Base-by-base conservation (phyloP, 768 basidiomycete genomes). In the Strobilomyces dryophilus region DNA sequence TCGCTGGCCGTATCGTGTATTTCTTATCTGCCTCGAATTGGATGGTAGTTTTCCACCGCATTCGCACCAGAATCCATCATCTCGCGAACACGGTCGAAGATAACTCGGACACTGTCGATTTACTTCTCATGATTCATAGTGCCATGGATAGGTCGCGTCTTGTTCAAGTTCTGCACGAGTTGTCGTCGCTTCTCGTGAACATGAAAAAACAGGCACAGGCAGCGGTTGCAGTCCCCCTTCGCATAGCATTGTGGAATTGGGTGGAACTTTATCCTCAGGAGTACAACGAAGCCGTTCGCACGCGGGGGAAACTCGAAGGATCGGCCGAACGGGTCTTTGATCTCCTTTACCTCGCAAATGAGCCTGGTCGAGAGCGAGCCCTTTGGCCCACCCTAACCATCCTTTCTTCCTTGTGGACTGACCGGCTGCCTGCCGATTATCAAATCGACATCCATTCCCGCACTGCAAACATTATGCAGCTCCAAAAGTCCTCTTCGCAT, bases 21-120 rank as follows among this genome's bases (percentile, higher is more conserved):
- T 86, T 87, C 64, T 78, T 98, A 17, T 93, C 93, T 2, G 86
- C 89, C 1, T 87, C 87, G 12, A 95, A 95, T 66, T 97, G 93
- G 92, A 66, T 71, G 47, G 80, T 89, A 8, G 86, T 95, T 15
- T 83, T 88, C 60, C 69, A 76, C 20, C 78, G 90, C 29, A 78
- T 95, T 50, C 79, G 84, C 42, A 70, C 73, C 42, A 87, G 86
- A 70, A 86, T 94, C 31, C 79, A 82, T 41, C 73, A 74, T 53
- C 77, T 94, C 26, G 84, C 86, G 0, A 71, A 70, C 44, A 69
- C 71, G 8, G 43, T 66, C 8, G 84, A 84, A 37, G 78, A 78
- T 41, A 74, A 74, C 32, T 78, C 82, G 0, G 92, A 95, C 63
- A 76, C 81, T 3, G 73, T 82, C 43, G 94, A 95, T 63, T 69